phyloP scores from a whole-genome alignment of 768 basidiomycete species.

The Hebeloma cylindrosporum region DNA sequence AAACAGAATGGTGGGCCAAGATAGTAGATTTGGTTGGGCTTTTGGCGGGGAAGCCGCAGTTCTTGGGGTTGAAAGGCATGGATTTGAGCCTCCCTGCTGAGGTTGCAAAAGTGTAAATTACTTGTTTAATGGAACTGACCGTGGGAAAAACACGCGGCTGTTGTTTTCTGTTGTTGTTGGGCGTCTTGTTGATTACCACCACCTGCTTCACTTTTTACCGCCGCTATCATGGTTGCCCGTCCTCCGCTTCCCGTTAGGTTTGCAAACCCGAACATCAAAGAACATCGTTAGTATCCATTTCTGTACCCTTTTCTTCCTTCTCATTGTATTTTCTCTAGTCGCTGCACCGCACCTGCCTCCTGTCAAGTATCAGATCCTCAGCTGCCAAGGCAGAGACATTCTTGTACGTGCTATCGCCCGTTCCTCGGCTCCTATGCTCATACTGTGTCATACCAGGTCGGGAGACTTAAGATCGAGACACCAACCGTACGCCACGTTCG shows the following conservation, averaged over 20 bases:
- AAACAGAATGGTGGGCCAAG: slow-evolving; percentile 73
- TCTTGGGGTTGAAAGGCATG: slow-evolving; percentile 39
- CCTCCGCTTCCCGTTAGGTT: slow-evolving; percentile 52
- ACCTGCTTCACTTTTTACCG: slow-evolving; percentile 18
- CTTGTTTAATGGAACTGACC: slow-evolving; percentile 29
- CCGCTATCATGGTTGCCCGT: slow-evolving; percentile 39
- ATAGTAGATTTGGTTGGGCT: slow-evolving; percentile 72
- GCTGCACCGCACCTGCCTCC: slow-evolving; percentile 49
- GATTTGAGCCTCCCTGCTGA: no score
- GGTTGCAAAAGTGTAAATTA: no score
- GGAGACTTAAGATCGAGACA: slow-evolving; percentile 78
- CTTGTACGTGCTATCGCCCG: slow-evolving; percentile 50
- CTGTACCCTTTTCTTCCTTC: slow-evolving; percentile 7
- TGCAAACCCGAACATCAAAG: slow-evolving; percentile 51
- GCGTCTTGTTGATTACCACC: slow-evolving; percentile 30
- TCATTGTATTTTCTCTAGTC: slow-evolving; percentile 31
- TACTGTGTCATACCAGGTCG: slow-evolving; percentile 53
- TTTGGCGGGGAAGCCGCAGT: slow-evolving; percentile 63
- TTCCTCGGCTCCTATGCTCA: slow-evolving; percentile 4
- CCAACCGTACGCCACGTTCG: slow-evolving; percentile 61
- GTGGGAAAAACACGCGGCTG: slow-evolving; percentile 28
- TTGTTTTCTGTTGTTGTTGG: slow-evolving; percentile 30
- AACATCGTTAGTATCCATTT: slow-evolving; percentile 35
- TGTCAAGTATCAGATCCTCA: slow-evolving; percentile 92
- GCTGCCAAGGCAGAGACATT: slow-evolving; percentile 84